Conservation (phyloP, 768 basidiomycete genomes). For the Strobilomyces dryophilus region DNA sequence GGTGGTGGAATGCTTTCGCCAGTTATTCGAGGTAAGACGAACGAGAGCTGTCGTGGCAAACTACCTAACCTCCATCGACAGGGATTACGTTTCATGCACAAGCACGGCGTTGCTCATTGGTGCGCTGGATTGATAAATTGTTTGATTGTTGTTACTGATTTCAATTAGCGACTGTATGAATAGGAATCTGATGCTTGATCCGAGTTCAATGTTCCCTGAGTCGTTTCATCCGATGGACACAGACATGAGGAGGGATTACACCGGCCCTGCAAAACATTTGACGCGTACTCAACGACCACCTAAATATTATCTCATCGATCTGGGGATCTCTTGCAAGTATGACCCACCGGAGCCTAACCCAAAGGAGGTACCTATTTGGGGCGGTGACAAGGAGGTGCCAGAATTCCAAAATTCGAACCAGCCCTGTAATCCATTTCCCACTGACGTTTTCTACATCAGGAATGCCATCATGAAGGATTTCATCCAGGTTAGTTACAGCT, state of each 20-base stretch:
- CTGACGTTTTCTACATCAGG: constrained; percentile 42
- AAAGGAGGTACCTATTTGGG: too few species aligned
- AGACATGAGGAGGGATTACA: constrained; percentile 15
- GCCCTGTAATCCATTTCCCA: constrained; percentile 37
- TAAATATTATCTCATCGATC: too few species aligned
- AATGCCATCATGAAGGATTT: constrained; percentile 31
- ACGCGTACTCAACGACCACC: constrained; percentile 29
- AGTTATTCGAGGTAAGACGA: constrained; percentile 34
- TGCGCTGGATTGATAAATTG: neutral
- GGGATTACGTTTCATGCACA: constrained; percentile 21
- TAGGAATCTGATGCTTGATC: constrained; percentile 34
- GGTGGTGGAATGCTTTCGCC: constrained; percentile 29
- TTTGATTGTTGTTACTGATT: neutral
- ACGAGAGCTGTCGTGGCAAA: too few species aligned
- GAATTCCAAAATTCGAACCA: constrained; percentile 29
- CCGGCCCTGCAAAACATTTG: constrained; percentile 17
- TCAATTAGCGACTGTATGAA: constrained; percentile 23
- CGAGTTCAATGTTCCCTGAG: constrained; percentile 17
- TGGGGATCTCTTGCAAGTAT: constrained; percentile 33
- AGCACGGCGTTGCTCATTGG: constrained; percentile 17
- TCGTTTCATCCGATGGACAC: constrained; percentile 23
- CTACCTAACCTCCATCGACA: too few species aligned
- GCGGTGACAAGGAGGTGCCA: constrained; percentile 40
- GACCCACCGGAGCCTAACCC: constrained; percentile 25
- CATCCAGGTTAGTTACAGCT: constrained; percentile 20